A percentile compares a stretch with the other conserved stretches of the same genome.
phyloP scores from a whole-genome alignment of 163 green algal species.

The Scenedesmus sp. region DNA sequence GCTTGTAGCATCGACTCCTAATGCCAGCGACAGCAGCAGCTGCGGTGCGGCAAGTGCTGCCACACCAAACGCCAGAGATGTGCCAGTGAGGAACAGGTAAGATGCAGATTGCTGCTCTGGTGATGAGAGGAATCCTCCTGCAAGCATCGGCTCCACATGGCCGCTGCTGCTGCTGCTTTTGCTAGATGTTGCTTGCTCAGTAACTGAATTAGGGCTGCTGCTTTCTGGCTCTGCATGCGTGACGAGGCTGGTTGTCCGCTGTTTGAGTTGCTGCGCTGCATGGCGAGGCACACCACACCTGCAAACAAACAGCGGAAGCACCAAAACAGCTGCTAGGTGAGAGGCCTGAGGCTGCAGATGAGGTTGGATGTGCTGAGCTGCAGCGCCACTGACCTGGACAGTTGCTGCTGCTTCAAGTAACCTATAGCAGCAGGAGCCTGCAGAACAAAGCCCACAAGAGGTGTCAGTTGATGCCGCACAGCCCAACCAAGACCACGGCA shows the following conservation, averaged over 20 bases:
- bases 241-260: background rate
- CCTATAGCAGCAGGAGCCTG: background rate
- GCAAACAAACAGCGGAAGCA: background rate
- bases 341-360: background rate
- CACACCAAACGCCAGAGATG: slow-evolving; percentile 30
- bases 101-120: slow-evolving; percentile 39
- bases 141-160: background rate
- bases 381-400: background rate
- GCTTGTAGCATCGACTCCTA: background rate
- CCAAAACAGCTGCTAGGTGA: background rate
- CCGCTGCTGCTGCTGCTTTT: background rate
- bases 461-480: background rate
- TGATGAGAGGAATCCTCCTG: background rate
- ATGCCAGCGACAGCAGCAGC: slow-evolving; percentile 32
- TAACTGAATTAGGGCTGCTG: background rate
- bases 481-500: background rate
- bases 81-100: slow-evolving; percentile 22
- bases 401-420: background rate
- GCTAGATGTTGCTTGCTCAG: background rate
- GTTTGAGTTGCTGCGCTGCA: background rate
- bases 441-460: background rate
- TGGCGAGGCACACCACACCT: background rate
- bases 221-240: background rate
- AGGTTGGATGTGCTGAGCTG: background rate
- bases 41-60: slow-evolving; percentile 36